Base-by-base conservation (phyloP, 345 rosid species). In the Mercurialis annua region DNA sequence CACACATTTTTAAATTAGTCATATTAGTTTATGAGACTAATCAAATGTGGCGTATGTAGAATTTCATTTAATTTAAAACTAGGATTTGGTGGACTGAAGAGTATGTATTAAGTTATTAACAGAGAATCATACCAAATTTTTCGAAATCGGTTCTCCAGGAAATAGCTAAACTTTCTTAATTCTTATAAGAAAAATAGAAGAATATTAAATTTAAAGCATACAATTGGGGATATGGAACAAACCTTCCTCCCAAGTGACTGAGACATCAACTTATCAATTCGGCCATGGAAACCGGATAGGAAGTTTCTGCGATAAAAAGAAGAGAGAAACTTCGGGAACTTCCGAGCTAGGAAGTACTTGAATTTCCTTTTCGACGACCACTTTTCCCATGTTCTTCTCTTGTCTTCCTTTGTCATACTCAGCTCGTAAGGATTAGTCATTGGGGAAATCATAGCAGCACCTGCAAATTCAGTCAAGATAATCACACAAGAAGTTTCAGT, bases 391-490 rank as follows among this genome's bases (percentile, higher is more conserved):
- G 86, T 83, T 80, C 81, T 81, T 27, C 67, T 59, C 69, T 69
- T 78, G 79, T 94, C 99, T 71, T 94, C 96, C 73, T 84, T 90
- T 23, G 82, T 76, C 92, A 94, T 77, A 85, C 90, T 81, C 57
- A 83, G 77, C 42, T 87, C 97, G 61, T 87, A 94, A 48, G 99
- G 97, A 84, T 83, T 89, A 46, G 87, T 74, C 80, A 89, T 57
- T 40, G 97, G 90, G 36, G 92, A 83, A 69, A 94, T 27, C 81
- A 94, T 69, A 40, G 90, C 91, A 57, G 86, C 96, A 59, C 99
- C 99, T 94, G 86, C 63, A 77, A 49, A 73, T 64, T 65, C 44
- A 75, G 47, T 18, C 20, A 59, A 74, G 61, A 46, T 21, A 44
- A 42, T 43, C 26, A n/a, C 20, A 30, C 20, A 23, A 50, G 33